phyloP scores from a whole-genome alignment of 2,329 filamentous ascomycete genomes.

The Aspergillus sp. region DNA sequence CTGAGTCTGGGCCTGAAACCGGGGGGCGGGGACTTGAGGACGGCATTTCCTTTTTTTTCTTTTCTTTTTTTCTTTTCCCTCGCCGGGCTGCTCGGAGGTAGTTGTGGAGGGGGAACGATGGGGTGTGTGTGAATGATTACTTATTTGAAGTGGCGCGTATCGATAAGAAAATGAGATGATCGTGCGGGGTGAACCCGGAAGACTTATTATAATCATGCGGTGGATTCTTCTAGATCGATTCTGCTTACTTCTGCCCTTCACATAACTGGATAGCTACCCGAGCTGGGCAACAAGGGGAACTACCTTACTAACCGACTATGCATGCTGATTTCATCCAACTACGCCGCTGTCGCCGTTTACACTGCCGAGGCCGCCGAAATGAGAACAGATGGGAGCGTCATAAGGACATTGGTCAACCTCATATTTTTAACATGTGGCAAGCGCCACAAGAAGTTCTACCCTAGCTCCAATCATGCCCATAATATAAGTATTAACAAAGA shows the following conservation, averaged over 20 bases:
- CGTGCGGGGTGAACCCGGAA: neutral
- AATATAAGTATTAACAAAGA: constrained; percentile 6
- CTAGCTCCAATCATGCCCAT: constrained; percentile 1
- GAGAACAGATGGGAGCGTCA: too few species aligned
- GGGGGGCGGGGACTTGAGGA: constrained; percentile 60
- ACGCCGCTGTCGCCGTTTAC: too few species aligned
- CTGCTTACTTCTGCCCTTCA: neutral
- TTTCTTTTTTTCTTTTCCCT: constrained; percentile 2
- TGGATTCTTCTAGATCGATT: neutral
- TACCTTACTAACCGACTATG: too few species aligned
- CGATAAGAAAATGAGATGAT: neutral
- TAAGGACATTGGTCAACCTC: too few species aligned
- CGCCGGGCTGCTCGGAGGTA: neutral
- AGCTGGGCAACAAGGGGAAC: too few species aligned
- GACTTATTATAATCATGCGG: neutral
- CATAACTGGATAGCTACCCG: neutral
- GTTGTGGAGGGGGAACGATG: neutral
- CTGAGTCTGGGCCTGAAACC: constrained; percentile 70
- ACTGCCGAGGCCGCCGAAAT: too few species aligned
- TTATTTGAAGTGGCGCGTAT: neutral
- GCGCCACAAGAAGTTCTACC: neutral
- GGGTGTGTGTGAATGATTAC: neutral
- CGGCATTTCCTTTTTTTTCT: constrained; percentile 35
- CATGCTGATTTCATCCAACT: too few species aligned
- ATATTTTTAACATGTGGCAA: too few species aligned